Evolutionary conservation across 1,284 basidiomycete species (phyloP).

Genomic region (Xerocomus amazonicus): DNA sequence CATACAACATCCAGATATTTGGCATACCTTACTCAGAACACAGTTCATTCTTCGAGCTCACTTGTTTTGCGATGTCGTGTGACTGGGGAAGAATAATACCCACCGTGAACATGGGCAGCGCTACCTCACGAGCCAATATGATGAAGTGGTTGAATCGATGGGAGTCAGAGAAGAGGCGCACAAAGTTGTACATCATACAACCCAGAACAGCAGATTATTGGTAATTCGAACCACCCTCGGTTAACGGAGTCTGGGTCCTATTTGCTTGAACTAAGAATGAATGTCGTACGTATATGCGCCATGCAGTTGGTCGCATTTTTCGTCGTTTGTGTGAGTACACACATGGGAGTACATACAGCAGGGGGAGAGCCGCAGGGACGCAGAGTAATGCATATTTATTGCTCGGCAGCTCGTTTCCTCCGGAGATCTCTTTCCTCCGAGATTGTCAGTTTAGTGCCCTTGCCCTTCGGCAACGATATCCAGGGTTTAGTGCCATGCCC

Average conservation of each 20-base stretch:
- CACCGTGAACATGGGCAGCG: slow-evolving; percentile 90
- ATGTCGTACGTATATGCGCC: slow-evolving; percentile 14
- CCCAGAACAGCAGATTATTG: slow-evolving; percentile 67
- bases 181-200: slow-evolving; percentile 51
- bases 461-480: slow-evolving; percentile 97
- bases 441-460: slow-evolving; percentile 93
- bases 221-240: slow-evolving; percentile 35
- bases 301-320: slow-evolving; percentile 27
- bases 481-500: slow-evolving; percentile 95
- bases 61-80: slow-evolving; percentile 87
- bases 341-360: slow-evolving; percentile 19
- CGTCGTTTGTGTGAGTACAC: slow-evolving; percentile 16
- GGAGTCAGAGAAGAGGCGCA: slow-evolving; percentile 71
- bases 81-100: slow-evolving; percentile 87
- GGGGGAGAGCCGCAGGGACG: slow-evolving; percentile 26
- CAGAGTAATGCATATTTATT: slow-evolving; percentile 37
- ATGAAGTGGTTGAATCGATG: slow-evolving; percentile 82
- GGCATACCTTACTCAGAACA: slow-evolving; percentile 97
- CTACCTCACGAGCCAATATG: slow-evolving; percentile 79
- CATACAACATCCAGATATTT: slow-evolving; percentile 67
- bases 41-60: slow-evolving; percentile 91
- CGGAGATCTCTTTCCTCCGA: slow-evolving; percentile 81
- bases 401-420: slow-evolving; percentile 68
- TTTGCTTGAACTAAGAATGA: neutral
- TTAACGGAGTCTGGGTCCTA: too few relatives aligned